phyloP scores from a whole-genome alignment of 345 rosid species.

The Passiflora organensis region DNA sequence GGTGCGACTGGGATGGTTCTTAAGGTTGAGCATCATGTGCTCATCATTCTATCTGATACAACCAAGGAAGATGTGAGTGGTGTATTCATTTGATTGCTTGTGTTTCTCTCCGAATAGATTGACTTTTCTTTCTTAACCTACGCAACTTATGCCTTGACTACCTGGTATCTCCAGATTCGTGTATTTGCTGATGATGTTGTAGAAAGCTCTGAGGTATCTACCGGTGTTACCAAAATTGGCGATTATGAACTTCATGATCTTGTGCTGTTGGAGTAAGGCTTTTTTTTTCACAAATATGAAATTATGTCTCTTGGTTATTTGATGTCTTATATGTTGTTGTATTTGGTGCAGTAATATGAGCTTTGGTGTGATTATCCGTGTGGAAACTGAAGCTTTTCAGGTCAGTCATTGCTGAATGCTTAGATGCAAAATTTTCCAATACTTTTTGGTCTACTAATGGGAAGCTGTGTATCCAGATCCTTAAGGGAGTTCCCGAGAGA shows the following conservation, averaged over 20 bases:
- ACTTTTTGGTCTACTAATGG: neutral
- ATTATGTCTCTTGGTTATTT: neutral
- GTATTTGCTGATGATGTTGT: slow-evolving; percentile 96
- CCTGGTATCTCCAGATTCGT: slow-evolving; percentile 52
- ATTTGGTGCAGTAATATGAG: slow-evolving; percentile 62
- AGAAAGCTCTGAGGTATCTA: slow-evolving; percentile 92
- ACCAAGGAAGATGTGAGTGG: slow-evolving; percentile 86
- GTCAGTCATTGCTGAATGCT: slow-evolving; percentile 23
- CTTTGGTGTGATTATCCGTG: slow-evolving; percentile 92
- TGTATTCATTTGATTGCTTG: neutral
- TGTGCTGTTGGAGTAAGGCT: slow-evolving; percentile 81
- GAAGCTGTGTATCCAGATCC: slow-evolving; percentile 43
- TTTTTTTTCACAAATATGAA: slow-evolving; percentile 5
- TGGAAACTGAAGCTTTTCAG: slow-evolving; percentile 96
- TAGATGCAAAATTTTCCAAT: neutral
- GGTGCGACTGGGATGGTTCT: slow-evolving; percentile 98
- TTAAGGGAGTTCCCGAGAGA: slow-evolving; percentile 91
- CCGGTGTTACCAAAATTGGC: slow-evolving; percentile 82
- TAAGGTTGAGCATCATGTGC: slow-evolving; percentile 94
- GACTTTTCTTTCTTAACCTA: neutral
- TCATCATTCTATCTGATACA: slow-evolving; percentile 79
- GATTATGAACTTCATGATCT: slow-evolving; percentile 96
- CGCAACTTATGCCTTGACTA: slow-evolving; percentile 1
- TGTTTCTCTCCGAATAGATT: neutral
- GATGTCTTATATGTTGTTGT: slow-evolving; percentile 13